phyloP scores from a whole-genome alignment of 495 filamentous ascomycete species.

The Staphylotrichum tortipilum region DNA sequence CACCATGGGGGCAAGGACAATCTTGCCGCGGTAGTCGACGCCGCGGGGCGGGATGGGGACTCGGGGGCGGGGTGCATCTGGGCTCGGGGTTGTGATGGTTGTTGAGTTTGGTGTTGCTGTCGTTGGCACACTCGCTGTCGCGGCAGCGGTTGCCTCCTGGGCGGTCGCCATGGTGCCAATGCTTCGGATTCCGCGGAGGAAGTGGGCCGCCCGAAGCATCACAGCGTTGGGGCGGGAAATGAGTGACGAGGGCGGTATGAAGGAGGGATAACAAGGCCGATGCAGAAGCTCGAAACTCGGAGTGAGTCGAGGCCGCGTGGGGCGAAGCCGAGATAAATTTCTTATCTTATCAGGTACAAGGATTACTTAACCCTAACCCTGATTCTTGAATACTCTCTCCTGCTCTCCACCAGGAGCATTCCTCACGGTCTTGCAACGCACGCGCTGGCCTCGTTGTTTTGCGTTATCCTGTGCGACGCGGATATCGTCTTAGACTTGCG shows the following conservation, averaged over 20 bases:
- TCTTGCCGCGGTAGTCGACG: conserved; percentile 85
- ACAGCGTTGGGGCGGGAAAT: too few species aligned
- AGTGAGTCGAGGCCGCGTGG: background rate
- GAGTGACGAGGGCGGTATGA: background rate
- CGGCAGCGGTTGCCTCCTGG: background rate
- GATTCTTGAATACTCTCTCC: too few species aligned
- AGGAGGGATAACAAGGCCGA: background rate
- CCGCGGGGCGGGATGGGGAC: conserved; percentile 81
- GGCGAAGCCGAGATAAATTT: background rate
- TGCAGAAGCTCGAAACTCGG: background rate
- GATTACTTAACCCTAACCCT: background rate
- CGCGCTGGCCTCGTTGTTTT: too few species aligned
- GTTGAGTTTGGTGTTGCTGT: background rate
- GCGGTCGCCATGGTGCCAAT: conserved; percentile 3
- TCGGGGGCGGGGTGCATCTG: conserved; percentile 43
- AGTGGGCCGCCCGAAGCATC: conserved; percentile 8
- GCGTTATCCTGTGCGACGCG: too few species aligned
- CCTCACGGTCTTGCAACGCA: too few species aligned
- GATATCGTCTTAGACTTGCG: too few species aligned
- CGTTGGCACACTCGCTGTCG: too few species aligned
- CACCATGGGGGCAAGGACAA: conserved; percentile 97
- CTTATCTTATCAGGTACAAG: background rate
- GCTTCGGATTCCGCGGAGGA: conserved; percentile 4
- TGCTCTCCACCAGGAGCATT: too few species aligned
- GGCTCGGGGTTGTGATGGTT: background rate